Evolutionary conservation across 2,329 filamentous ascomycete species (phyloP).

Genomic region (Penicillium digitatum): DNA sequence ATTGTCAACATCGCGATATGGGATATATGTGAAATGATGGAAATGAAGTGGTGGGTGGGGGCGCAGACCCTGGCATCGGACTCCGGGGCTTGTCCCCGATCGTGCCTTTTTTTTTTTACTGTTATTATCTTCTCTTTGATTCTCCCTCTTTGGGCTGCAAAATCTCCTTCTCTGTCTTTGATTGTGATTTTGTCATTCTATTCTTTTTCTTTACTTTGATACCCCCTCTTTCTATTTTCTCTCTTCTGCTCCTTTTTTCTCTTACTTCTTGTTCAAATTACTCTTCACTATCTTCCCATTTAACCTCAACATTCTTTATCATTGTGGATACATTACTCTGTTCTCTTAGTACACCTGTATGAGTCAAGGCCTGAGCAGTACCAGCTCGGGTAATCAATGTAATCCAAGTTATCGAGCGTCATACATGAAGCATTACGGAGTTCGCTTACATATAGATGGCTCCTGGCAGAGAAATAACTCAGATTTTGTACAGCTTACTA

Average conservation of each 20-base stretch:
- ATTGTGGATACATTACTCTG: background rate
- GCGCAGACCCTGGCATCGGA: background rate
- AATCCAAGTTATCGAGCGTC: background rate
- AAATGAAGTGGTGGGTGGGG: slow-evolving; percentile 11
- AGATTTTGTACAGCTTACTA: background rate
- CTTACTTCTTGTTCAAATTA: background rate
- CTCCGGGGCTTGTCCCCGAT: background rate
- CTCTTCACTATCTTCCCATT: background rate
- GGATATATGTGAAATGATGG: slow-evolving; percentile 22
- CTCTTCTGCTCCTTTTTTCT: background rate
- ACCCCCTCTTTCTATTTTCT: slow-evolving; percentile 9
- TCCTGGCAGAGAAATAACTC: background rate
- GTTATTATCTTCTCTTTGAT: background rate
- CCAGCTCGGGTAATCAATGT: background rate
- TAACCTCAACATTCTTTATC: background rate
- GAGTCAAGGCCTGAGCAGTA: background rate
- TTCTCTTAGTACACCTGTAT: background rate
- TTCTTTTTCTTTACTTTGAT: slow-evolving; percentile 17
- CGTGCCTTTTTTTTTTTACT: background rate
- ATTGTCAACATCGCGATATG: slow-evolving; percentile 9
- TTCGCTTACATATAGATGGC: too few relatives aligned
- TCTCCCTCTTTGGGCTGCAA: background rate
- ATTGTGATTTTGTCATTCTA: slow-evolving; percentile 7
- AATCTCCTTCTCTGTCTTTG: slow-evolving; percentile 7
- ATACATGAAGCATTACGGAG: too few relatives aligned